These are phyloP conservation scores for Colletotrichum musae DNA, from an alignment of 2,329 filamentous ascomycete species.

Conservation along the genomic window DNA sequence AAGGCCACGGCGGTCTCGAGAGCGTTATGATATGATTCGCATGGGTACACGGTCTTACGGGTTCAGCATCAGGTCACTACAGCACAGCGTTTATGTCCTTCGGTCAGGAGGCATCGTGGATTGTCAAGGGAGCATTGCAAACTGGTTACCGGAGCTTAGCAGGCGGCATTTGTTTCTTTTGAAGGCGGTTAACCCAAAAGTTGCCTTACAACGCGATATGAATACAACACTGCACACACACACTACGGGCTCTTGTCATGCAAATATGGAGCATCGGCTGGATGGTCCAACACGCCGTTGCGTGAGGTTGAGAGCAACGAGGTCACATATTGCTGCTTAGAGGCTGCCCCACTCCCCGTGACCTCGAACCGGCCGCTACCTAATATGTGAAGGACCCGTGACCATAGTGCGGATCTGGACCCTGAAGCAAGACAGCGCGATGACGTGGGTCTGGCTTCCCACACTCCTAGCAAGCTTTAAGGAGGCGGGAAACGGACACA, in stretches of 20 bases:
- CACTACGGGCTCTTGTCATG: no score
- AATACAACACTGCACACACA: neutral
- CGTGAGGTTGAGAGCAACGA: neutral
- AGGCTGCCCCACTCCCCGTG: constrained; percentile 9
- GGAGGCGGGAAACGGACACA: constrained; percentile 23
- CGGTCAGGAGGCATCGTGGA: constrained; percentile 29
- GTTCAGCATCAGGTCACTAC: constrained; percentile 38
- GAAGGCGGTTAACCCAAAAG: constrained; percentile 30
- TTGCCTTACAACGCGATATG: constrained; percentile 16
- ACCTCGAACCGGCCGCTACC: constrained; percentile 1
- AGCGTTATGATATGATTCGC: constrained; percentile 34
- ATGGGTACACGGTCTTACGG: constrained; percentile 35
- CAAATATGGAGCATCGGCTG: neutral
- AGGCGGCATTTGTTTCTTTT: constrained; percentile 39
- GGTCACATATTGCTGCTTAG: neutral
- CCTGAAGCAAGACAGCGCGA: constrained; percentile 34
- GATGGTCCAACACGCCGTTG: neutral
- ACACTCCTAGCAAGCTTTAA: constrained; percentile 19
- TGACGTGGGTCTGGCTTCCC: constrained; percentile 37
- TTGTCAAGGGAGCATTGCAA: constrained; percentile 39
- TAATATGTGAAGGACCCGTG: constrained; percentile 16
- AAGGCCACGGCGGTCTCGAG: constrained; percentile 10
- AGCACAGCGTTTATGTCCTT: constrained; percentile 34
- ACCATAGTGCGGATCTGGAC: constrained; percentile 23
- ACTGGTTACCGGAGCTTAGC: constrained; percentile 38